Conservation (phyloP, 2,329 filamentous ascomycete genomes). For the Pseudogymnoascus sp. region DNA sequence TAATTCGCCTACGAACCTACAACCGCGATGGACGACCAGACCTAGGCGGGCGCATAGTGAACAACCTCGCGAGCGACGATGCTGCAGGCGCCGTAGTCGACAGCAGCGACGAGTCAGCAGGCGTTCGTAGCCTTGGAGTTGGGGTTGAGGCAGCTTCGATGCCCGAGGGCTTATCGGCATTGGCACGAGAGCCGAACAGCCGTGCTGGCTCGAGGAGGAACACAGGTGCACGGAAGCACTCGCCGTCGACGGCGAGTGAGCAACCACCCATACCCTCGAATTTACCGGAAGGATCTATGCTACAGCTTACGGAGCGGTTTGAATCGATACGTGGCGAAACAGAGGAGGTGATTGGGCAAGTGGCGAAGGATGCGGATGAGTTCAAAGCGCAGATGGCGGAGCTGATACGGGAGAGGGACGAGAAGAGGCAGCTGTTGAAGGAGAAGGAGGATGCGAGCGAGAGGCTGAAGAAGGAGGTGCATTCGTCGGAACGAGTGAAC, state of each 20-base stretch:
- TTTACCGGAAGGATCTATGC: constrained; percentile 58
- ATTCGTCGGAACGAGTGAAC: constrained; percentile 72
- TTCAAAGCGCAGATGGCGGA: constrained; percentile 57
- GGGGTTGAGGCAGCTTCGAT: constrained; percentile 53
- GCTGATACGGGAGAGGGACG: constrained; percentile 68
- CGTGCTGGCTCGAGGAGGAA: constrained; percentile 49
- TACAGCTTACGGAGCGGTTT: constrained; percentile 72
- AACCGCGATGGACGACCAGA: constrained; percentile 55
- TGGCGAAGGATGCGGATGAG: constrained; percentile 64
- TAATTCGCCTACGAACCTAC: constrained; percentile 76
- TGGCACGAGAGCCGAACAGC: constrained; percentile 57
- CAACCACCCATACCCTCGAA: constrained; percentile 38
- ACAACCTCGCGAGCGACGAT: constrained; percentile 48
- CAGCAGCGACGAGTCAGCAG: constrained; percentile 37
- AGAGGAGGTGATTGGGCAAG: constrained; percentile 65
- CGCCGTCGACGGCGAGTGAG: constrained; percentile 58
- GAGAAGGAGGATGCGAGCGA: constrained; percentile 88
- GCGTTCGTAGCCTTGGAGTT: constrained; percentile 37
- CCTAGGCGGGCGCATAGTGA: constrained; percentile 46
- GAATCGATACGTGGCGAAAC: constrained; percentile 75
- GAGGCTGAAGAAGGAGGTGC: constrained; percentile 72
- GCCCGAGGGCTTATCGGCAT: constrained; percentile 50
- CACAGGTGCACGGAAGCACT: constrained; percentile 66
- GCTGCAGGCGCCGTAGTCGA: constrained; percentile 34
- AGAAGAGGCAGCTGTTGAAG: constrained; percentile 67